These are phyloP conservation scores for Avena atlantica DNA, from an alignment of 176 grass and related monocot genomes.

Conservation along the genomic window DNA sequence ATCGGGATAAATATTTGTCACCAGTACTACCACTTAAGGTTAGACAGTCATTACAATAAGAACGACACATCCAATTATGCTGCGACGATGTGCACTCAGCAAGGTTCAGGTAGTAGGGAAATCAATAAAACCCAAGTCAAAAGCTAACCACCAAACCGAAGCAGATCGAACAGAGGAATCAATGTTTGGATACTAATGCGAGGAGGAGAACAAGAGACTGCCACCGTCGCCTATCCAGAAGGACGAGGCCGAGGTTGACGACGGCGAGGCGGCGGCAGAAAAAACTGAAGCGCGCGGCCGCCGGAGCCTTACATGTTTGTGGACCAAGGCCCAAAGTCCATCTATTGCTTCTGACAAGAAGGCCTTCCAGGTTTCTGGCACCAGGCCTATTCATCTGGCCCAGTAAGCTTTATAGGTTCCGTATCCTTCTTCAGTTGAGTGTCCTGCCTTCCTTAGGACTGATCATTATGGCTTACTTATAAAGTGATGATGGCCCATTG, in stretches of 20 bases:
- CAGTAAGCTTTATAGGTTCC: neutral
- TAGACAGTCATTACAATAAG: neutral
- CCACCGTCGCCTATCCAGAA: neutral
- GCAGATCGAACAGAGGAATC: neutral
- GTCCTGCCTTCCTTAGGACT: neutral
- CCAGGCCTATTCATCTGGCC: neutral
- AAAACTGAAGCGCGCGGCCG: neutral
- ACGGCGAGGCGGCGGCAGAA: neutral
- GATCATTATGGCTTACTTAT: too few relatives aligned
- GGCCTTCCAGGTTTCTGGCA: neutral
- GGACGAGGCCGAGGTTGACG: neutral
- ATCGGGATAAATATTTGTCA: neutral
- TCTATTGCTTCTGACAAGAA: neutral
- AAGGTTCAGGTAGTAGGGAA: neutral
- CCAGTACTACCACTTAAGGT: neutral
- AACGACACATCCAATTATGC: neutral
- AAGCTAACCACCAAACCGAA: neutral
- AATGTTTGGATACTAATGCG: neutral
- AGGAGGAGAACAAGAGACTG: neutral
- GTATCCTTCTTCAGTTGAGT: neutral
- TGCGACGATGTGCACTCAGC: neutral
- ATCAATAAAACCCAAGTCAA: neutral
- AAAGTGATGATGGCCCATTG: too few relatives aligned
- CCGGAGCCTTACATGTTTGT: neutral
- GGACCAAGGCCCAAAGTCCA: neutral